Evolutionary conservation across 2,329 filamentous ascomycete genomes (phyloP).

Genomic region (Diaporthe sp.): DNA sequence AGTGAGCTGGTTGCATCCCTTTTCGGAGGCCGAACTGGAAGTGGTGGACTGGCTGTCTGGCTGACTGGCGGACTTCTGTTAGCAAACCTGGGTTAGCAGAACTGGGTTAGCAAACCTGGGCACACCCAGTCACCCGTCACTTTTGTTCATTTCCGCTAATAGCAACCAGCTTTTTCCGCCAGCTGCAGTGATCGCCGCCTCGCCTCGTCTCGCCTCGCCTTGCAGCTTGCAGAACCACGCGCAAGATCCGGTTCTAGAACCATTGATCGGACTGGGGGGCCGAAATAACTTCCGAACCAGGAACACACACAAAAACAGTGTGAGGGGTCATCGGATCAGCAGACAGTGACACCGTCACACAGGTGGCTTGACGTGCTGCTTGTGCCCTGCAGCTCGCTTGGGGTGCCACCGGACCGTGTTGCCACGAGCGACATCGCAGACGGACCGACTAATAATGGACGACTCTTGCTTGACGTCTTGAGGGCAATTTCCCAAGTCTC

Average conservation of each 20-base stretch:
- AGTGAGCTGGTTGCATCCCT: background rate
- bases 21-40: background rate
- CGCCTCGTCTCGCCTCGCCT: constrained; percentile 14
- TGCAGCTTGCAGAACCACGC: constrained; percentile 5
- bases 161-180: background rate
- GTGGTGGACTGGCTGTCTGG: background rate
- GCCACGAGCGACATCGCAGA: background rate
- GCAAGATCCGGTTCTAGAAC: constrained; percentile 28
- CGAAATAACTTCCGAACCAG: constrained; percentile 14
- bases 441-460: background rate
- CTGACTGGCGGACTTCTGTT: no score
- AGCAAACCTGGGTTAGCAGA: background rate
- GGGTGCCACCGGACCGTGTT: constrained; percentile 2
- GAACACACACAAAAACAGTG: background rate
- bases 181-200: constrained; percentile 23
- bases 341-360: constrained; percentile 7
- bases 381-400: background rate
- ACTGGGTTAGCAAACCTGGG: background rate
- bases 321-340: background rate
- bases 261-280: constrained; percentile 7
- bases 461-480: background rate
- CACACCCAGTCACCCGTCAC: background rate
- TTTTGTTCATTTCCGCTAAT: constrained; percentile 12
- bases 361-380: constrained; percentile 5
- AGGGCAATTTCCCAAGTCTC: constrained; percentile 11